Conservation (phyloP, 2,329 filamentous ascomycete species). For the Botryotinia narcissicola region DNA sequence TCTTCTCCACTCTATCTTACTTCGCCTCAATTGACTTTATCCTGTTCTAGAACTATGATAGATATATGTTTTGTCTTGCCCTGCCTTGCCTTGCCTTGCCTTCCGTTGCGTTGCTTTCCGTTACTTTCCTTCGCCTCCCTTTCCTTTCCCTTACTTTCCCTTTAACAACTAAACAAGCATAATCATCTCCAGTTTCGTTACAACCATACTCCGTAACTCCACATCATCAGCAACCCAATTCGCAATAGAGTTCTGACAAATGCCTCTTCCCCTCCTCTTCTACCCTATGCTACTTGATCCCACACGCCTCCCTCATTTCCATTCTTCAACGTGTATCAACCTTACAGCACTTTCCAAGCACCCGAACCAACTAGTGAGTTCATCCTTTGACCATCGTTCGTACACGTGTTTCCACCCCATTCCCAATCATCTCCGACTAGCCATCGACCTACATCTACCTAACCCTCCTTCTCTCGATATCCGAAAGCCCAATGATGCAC, state of each 20-base stretch:
- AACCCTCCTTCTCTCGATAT: not conserved
- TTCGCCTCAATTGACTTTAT: slow-evolving; percentile 4
- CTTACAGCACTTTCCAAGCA: not conserved
- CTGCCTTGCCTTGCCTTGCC: not conserved
- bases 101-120: not conserved
- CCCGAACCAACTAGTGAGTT: not conserved
- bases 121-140: not conserved
- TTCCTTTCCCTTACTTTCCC: not conserved
- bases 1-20: not conserved
- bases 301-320: not conserved
- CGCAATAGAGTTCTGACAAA: slow-evolving; percentile 1
- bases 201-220: slow-evolving; percentile 17
- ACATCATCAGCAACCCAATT: slow-evolving; percentile 7
- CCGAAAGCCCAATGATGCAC: slow-evolving; percentile 17
- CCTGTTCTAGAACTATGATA: slow-evolving; percentile 9
- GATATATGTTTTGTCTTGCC: not conserved
- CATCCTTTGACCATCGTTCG: slow-evolving; percentile 9
- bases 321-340: slow-evolving; percentile 12
- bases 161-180: slow-evolving; percentile 17
- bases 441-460: slow-evolving; percentile 8
- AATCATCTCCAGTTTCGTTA: slow-evolving; percentile 11
- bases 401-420: slow-evolving; percentile 11
- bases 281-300: no score
- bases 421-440: not conserved
- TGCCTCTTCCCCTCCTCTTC: not conserved